Base-by-base conservation (phyloP, 345 rosid genomes). In the Pistacia atlantica region DNA sequence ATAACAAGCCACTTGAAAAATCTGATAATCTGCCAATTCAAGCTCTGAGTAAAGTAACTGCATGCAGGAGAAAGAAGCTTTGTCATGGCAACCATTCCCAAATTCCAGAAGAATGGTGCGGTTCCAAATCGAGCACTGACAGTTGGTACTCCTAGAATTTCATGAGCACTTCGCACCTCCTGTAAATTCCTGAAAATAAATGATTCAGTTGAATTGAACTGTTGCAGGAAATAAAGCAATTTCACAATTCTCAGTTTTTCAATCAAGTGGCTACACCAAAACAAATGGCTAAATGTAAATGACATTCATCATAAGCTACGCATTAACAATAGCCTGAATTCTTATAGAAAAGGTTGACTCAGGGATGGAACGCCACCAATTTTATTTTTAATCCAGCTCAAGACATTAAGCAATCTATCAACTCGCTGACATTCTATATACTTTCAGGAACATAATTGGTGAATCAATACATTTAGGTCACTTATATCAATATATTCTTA, bases 91-190 rank as follows among this genome's bases (percentile, higher is more conserved):
- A 64, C 86, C 99, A 93, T 96, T 82, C 92, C 97, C 99, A 97
- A 93, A 80, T 92, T 96, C 98, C 99, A 96, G 82, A 96, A 88
- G 80, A 93, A 86, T 13, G 99, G 98, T 76, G 98, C 87, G 31
- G 98, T 96, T 80, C 99, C 98, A 35, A 96, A 92, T 57, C 98
- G 90, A 75, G 99, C 98, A 85, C 95, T 88, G 69, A 93, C 97
- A n/a, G 96, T 90, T 69, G 97, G 98, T 80, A 96, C 87, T 77
- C 90, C 87, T 16, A 92, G 87, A 83, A 93, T 56, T 77, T 91
- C 88, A 80, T 91, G 90, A 66, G 85, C 83, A 77, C 90, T 90
- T 54, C 73, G 81, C 31, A 96, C 98, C 88, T 96, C 98, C 3
- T 98, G 98, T 74, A 96, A 86, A 80, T 96, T 93, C 90, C 98